Evolutionary conservation across 176 grass and related monocot species (phyloP).

Genomic region (Dendrocalamus sinicus): DNA sequence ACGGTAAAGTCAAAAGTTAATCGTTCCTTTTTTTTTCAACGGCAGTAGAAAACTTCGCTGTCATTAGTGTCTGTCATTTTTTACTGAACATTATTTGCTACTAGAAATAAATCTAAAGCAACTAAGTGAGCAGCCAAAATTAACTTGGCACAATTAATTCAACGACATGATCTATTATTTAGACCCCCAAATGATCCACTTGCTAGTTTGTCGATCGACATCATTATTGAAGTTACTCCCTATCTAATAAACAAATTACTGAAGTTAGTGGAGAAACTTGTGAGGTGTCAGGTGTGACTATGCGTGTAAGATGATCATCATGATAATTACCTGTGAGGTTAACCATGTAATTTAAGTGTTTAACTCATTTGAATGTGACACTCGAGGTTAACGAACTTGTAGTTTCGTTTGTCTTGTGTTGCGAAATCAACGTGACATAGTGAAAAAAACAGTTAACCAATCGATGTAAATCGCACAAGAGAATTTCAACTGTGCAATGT

Average conservation of each 20-base stretch:
- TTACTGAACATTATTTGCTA: slow-evolving; percentile 14
- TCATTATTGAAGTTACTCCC: neutral
- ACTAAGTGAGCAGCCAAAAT: neutral
- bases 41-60: neutral
- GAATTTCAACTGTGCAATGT: slow-evolving; percentile 12
- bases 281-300: slow-evolving; percentile 18
- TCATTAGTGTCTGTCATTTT: too few species aligned
- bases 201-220: neutral
- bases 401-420: neutral
- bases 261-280: neutral
- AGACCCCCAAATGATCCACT: neutral
- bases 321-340: slow-evolving; percentile 34
- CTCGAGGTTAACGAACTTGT: slow-evolving; percentile 1
- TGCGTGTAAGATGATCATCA: slow-evolving; percentile 9
- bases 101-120: slow-evolving; percentile 1
- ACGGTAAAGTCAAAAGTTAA: slow-evolving; percentile 38
- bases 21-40: neutral
- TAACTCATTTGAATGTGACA: slow-evolving; percentile 20
- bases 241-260: too few species aligned
- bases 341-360: slow-evolving; percentile 11
- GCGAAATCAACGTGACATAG: slow-evolving; percentile 12
- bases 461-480: slow-evolving; percentile 20
- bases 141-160: neutral
- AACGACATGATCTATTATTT: neutral
- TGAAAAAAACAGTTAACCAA: slow-evolving; percentile 15